Evolutionary conservation across 176 grass and related monocot species (phyloP), one percentile per base, ranked within the genome.

Genomic region (Oryza brachyantha): DNA sequence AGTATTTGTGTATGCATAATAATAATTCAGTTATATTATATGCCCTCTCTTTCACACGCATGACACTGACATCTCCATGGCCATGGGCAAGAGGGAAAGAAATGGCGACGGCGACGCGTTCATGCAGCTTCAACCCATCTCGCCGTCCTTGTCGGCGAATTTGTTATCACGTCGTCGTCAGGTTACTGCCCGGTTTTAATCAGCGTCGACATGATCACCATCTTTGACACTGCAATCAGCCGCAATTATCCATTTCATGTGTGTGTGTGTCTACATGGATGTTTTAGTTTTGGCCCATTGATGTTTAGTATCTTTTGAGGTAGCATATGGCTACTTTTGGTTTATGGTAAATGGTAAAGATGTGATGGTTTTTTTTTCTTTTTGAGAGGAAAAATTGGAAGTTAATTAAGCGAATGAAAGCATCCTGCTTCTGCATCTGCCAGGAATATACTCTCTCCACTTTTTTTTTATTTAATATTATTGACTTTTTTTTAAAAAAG

Each of bases 101-200:
- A 17, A 73, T 32, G 62, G 38, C 5, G 68, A 79, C n/a, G 64
- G 50, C 27, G 81, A 76, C 35, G 72, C 16, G 39, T 38, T 21
- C 72, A 34, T 74, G 7, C 19, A 52, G 31, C 31, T 68, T 68
- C 68, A 84, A 63, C 70, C 63, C 76, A n/a, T 79, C 54, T 68
- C 66, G 10, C 83, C 39, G 52, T 79, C 76, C 60, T 55, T 77
- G 65, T 48, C 71, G 58, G 64, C 42, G 43, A 75, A 84, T 68
- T 74, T 75, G 70, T 84, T 79, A 62, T 25, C 12, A 13, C 28
- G 81, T 76, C 86, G 26, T 22, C 71, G 42, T 89, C 82, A 36
- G 36, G 36, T 12, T 2, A 4, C 36, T 81, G 71, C 70, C 70
- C 43, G n/a, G 54, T 46, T 38, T 57, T 22, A 55, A 57, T 22